Percentiles rank a stretch among this genome's conserved stretches.
Conservation (phyloP, 2,329 filamentous ascomycete species). For the Davidsoniella eucalypti region DNA sequence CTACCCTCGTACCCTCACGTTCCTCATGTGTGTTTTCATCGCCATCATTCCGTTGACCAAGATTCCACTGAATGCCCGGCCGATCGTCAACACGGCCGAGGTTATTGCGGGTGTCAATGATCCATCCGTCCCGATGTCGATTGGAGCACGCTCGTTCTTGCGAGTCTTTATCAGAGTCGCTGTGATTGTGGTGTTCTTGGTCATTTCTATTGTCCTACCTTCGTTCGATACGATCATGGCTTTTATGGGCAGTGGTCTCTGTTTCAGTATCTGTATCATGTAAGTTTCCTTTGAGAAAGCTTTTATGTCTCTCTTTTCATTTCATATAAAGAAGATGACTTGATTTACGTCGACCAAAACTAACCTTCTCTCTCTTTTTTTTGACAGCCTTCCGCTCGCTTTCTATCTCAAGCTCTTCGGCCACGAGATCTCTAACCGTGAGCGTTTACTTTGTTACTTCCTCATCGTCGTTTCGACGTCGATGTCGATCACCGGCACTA, state of each 20-base stretch:
- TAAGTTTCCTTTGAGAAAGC: slow-evolving; percentile 18
- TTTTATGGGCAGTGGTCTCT: slow-evolving; percentile 74
- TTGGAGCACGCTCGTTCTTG: slow-evolving; percentile 20
- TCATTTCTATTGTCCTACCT: slow-evolving; percentile 54
- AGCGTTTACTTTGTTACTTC: slow-evolving; percentile 50
- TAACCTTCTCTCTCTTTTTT: not conserved
- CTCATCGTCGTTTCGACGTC: slow-evolving; percentile 53
- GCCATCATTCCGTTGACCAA: slow-evolving; percentile 91
- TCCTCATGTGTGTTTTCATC: slow-evolving; percentile 72
- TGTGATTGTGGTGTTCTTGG: slow-evolving; percentile 54
- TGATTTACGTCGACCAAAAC: not conserved
- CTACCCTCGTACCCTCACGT: slow-evolving; percentile 58
- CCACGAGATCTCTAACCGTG: slow-evolving; percentile 44
- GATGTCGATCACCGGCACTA: slow-evolving; percentile 61
- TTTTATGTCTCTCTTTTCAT: not conserved
- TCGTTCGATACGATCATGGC: slow-evolving; percentile 83
- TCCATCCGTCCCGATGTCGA: slow-evolving; percentile 25
- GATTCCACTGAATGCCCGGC: slow-evolving; percentile 76
- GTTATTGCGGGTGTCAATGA: slow-evolving; percentile 54
- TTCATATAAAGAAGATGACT: not conserved
- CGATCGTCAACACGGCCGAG: slow-evolving; percentile 74
- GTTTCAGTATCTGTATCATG: slow-evolving; percentile 88
- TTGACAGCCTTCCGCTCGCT: slow-evolving; percentile 47
- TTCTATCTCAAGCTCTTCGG: slow-evolving; percentile 88
- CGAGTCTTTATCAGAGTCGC: slow-evolving; percentile 42